phyloP scores from a whole-genome alignment of 352 stramenopile genomes.

The Globisporangium apiculatum region DNA sequence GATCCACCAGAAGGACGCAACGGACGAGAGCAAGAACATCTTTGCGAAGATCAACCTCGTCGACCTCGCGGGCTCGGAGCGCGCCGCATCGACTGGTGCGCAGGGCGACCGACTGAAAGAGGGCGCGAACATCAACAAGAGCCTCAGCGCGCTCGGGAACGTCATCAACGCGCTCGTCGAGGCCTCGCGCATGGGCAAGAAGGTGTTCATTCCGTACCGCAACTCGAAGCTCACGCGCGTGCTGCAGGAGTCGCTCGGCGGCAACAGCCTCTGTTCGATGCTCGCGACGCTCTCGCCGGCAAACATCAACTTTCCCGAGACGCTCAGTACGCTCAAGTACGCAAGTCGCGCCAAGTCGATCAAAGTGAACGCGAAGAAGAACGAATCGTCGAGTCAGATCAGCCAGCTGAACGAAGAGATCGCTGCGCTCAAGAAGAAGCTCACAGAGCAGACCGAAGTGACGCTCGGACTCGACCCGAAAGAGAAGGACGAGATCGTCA shows the following conservation, averaged over 20 bases:
- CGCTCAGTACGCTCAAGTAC: conserved; percentile 94
- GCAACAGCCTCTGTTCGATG: conserved; percentile 94
- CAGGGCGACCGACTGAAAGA: conserved; percentile 89
- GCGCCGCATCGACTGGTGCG: conserved; percentile 87
- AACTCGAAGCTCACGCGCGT: conserved; percentile 94
- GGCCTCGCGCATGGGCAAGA: conserved; percentile 71
- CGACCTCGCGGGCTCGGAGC: conserved; percentile 90
- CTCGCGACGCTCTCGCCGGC: conserved; percentile 91
- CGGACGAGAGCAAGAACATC: conserved; percentile 80
- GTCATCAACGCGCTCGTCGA: conserved; percentile 92
- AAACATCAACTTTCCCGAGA: conserved; percentile 94
- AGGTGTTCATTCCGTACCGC: conserved; percentile 90
- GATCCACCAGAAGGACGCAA: conserved; percentile 89
- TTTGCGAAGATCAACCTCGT: conserved; percentile 94
- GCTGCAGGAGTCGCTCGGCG: conserved; percentile 88
- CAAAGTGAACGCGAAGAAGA: conserved; percentile 91
- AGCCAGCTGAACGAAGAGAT: conserved; percentile 89
- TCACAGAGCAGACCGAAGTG: conserved; percentile 65
- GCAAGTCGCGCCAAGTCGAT: conserved; percentile 92
- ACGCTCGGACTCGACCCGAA: conserved; percentile 66
- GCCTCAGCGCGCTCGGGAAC: conserved; percentile 87
- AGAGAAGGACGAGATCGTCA: conserved; percentile 86
- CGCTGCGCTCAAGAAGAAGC: conserved; percentile 80
- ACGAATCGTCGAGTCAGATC: conserved; percentile 89
- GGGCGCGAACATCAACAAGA: conserved; percentile 94